These are phyloP conservation scores for Immersiella caudata DNA, from an alignment of 495 filamentous ascomycete genomes.

Conservation along the genomic window DNA sequence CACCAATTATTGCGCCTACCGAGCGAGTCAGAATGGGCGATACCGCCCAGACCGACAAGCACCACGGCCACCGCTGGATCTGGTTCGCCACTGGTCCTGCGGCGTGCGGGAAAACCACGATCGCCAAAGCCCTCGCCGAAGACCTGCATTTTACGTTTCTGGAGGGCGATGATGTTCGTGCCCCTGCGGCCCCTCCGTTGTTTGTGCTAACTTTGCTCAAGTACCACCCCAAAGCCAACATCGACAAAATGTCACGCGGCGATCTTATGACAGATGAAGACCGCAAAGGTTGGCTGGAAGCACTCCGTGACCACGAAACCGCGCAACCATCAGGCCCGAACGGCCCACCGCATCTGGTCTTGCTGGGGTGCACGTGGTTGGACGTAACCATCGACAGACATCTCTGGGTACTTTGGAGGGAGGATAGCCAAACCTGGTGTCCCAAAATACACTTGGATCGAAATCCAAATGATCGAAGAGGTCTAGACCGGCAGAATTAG, in stretches of 20 bases:
- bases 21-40: not conserved
- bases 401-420: conserved; percentile 26
- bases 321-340: conserved; percentile 1
- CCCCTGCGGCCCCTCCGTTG: not conserved
- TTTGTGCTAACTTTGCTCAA: not conserved
- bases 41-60: conserved; percentile 1
- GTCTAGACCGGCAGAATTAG: too few relatives aligned
- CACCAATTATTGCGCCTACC: not conserved
- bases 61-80: conserved; percentile 30
- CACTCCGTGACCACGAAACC: conserved; percentile 26
- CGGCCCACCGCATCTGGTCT: conserved; percentile 22
- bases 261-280: conserved; percentile 31
- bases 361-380: too few relatives aligned
- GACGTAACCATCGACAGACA: too few relatives aligned
- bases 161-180: conserved; percentile 54
- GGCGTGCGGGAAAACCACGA: conserved; percentile 37
- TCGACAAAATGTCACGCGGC: conserved; percentile 32
- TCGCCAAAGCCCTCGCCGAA: conserved; percentile 34
- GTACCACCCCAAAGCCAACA: conserved; percentile 35
- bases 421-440: too few relatives aligned
- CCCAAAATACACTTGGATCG: too few relatives aligned
- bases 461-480: too few relatives aligned
- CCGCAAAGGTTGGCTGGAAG: conserved; percentile 34
- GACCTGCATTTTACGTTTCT: conserved; percentile 41
- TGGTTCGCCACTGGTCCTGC: conserved; percentile 40